Conservation (phyloP, 1,139 yeast genomes). For the Suhomyces kunorum region DNA sequence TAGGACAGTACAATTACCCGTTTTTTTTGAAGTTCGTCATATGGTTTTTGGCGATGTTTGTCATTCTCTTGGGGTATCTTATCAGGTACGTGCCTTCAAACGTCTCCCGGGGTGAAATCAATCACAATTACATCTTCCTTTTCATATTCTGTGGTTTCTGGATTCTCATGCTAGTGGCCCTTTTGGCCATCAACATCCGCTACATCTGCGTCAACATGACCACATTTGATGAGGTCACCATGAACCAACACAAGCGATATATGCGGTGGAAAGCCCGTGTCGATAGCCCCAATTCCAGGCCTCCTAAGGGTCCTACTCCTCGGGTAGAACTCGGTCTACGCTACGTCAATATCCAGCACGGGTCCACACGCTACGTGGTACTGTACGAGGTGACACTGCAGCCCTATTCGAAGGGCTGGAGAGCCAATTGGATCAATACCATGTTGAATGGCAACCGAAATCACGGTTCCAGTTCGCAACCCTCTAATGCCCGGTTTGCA, state of each 20-base stretch:
- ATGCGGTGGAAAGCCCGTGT: constrained; percentile 21
- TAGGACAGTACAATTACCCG: constrained; percentile 57
- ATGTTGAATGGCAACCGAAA: constrained; percentile 33
- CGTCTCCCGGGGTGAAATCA: constrained; percentile 27
- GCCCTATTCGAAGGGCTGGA: constrained; percentile 34
- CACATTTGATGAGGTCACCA: constrained; percentile 32
- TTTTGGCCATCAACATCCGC: constrained; percentile 37
- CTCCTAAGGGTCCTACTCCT: constrained; percentile 20
- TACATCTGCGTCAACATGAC: constrained; percentile 48
- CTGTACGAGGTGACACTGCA: constrained; percentile 23
- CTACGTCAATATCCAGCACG: constrained; percentile 31
- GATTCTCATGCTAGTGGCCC: constrained; percentile 41
- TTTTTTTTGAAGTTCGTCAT: constrained; percentile 51
- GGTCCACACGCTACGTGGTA: constrained; percentile 33
- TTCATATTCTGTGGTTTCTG: constrained; percentile 44
- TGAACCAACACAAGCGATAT: constrained; percentile 28
- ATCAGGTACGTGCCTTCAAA: constrained; percentile 31
- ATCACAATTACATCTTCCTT: constrained; percentile 49
- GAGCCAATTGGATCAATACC: constrained; percentile 37
- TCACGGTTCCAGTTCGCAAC: constrained; percentile 16
- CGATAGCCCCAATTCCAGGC: constrained; percentile 1
- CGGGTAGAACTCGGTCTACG: constrained; percentile 34
- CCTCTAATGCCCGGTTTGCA: constrained; percentile 18
- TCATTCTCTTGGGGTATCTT: constrained; percentile 27
- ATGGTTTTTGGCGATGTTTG: constrained; percentile 36